Evolutionary conservation across 2,329 filamentous ascomycete genomes (phyloP).

Genomic region (Diplodia seriata): DNA sequence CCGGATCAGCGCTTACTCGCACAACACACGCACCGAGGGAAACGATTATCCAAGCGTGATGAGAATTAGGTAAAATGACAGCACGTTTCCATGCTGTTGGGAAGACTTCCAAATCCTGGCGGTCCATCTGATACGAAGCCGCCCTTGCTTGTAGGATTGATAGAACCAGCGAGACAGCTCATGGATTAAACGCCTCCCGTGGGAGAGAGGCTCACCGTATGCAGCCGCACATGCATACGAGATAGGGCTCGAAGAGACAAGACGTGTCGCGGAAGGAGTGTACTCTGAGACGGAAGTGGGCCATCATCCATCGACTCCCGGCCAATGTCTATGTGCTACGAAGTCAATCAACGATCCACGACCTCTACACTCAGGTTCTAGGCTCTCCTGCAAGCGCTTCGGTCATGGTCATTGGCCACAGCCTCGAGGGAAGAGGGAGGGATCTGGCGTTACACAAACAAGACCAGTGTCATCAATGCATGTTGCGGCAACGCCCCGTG

Average conservation of each 20-base stretch:
- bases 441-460: neutral
- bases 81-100: neutral
- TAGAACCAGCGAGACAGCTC: neutral
- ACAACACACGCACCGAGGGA: neutral
- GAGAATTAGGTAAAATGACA: neutral
- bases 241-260: neutral
- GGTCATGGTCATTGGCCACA: neutral
- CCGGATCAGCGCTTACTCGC: slow-evolving; percentile 3
- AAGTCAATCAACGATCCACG: neutral
- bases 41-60: neutral
- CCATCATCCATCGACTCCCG: neutral
- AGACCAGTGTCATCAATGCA: neutral
- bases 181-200: neutral
- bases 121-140: neutral
- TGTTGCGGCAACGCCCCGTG: neutral
- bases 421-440: neutral
- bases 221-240: neutral
- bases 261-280: neutral
- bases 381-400: neutral
- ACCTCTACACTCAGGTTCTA: neutral
- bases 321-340: neutral
- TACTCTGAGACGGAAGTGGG: neutral
- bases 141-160: neutral
- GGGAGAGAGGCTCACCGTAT: neutral
- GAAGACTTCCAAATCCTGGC: neutral